Evolutionary conservation across 1,139 yeast species (phyloP).

Genomic region (Scheffersomyces titani): DNA sequence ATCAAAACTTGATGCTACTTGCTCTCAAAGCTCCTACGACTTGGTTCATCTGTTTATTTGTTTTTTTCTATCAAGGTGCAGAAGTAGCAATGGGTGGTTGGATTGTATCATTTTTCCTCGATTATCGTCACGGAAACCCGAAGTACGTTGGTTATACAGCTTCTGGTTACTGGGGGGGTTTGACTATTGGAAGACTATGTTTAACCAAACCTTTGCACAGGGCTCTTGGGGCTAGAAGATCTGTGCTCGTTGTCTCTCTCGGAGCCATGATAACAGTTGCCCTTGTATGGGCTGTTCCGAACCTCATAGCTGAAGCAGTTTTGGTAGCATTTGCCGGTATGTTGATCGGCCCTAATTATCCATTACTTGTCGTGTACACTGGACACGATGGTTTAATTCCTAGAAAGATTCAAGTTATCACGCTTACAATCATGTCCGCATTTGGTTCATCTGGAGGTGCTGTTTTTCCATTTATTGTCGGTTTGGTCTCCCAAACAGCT

Average conservation of each 20-base stretch:
- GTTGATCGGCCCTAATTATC: conserved; percentile 53
- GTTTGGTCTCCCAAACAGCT: conserved; percentile 44
- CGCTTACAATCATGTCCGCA: conserved; percentile 54
- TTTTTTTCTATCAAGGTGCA: conserved; percentile 62
- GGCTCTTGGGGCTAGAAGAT: conserved; percentile 45
- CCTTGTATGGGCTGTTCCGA: conserved; percentile 46
- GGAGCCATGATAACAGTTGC: conserved; percentile 34
- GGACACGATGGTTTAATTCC: conserved; percentile 41
- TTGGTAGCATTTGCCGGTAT: conserved; percentile 48
- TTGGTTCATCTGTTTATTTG: conserved; percentile 53
- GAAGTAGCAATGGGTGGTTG: conserved; percentile 71
- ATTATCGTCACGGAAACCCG: conserved; percentile 49
- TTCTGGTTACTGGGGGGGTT: conserved; percentile 70
- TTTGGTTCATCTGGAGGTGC: conserved; percentile 63
- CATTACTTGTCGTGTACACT: conserved; percentile 47
- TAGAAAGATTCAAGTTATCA: conserved; percentile 49
- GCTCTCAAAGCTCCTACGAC: conserved; percentile 45
- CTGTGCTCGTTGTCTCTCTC: conserved; percentile 33
- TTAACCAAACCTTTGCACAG: conserved; percentile 42
- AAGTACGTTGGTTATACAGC: conserved; percentile 57
- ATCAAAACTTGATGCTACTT: conserved; percentile 6
- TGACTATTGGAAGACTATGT: conserved; percentile 57
- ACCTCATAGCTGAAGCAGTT: conserved; percentile 40
- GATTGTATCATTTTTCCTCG: conserved; percentile 61
- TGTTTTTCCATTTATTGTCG: conserved; percentile 54